Conservation (phyloP, 352 stramenopile genomes). For the Globisporangium solare region DNA sequence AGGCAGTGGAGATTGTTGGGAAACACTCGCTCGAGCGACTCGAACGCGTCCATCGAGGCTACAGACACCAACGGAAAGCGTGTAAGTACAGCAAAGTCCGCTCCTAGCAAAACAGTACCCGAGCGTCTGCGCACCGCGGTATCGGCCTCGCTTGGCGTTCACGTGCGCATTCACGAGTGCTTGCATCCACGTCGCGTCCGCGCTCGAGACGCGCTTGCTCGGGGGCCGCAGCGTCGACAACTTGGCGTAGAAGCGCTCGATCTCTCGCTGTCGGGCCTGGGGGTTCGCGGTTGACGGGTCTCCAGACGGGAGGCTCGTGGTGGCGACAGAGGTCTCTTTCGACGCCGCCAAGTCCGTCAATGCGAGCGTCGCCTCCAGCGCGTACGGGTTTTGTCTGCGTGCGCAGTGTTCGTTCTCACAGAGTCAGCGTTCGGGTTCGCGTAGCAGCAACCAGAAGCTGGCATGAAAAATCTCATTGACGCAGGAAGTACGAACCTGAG, state of each 20-base stretch:
- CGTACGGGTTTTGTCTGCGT: slow-evolving; percentile 58
- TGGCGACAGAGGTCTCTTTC: slow-evolving; percentile 23
- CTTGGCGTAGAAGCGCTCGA: slow-evolving; percentile 46
- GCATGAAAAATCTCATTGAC: neutral
- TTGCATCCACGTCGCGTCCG: slow-evolving; percentile 55
- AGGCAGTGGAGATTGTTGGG: slow-evolving; percentile 64
- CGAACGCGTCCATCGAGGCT: slow-evolving; percentile 39
- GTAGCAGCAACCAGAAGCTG: neutral
- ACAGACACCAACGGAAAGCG: slow-evolving; percentile 1
- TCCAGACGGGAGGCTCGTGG: too few relatives aligned
- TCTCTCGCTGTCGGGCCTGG: slow-evolving; percentile 24
- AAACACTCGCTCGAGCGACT: slow-evolving; percentile 38
- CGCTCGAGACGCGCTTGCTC: slow-evolving; percentile 6
- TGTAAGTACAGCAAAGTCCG: neutral
- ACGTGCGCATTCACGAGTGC: slow-evolving; percentile 52
- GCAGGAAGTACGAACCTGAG: slow-evolving; percentile 20
- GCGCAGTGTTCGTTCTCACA: neutral
- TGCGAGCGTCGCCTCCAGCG: slow-evolving; percentile 70
- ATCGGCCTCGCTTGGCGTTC: slow-evolving; percentile 34
- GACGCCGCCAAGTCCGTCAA: slow-evolving; percentile 48
- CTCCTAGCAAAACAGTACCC: neutral
- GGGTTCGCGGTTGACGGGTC: too few relatives aligned
- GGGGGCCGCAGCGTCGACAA: slow-evolving; percentile 7
- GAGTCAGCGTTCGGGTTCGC: neutral
- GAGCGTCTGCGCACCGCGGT: slow-evolving; percentile 23